Evolutionary conservation across 2,329 filamentous ascomycete species (phyloP).

Genomic region (Diaporthe sp.): DNA sequence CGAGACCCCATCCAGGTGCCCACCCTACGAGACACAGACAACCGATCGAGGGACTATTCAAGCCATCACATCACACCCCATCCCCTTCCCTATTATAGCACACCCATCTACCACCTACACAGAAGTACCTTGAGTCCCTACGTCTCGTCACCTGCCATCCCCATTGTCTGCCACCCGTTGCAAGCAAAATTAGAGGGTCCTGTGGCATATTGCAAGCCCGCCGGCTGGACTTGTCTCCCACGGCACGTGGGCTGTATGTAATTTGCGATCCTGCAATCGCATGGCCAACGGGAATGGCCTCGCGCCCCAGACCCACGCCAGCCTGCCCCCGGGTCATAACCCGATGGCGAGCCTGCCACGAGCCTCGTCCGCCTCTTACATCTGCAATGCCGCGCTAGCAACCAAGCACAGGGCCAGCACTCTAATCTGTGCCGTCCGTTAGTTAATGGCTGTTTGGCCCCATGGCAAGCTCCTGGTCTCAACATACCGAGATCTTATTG

Average conservation of each 20-base stretch:
- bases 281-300: conserved; percentile 1
- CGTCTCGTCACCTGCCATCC: background rate
- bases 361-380: conserved; percentile 7
- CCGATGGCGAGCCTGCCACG: background rate
- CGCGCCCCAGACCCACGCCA: background rate
- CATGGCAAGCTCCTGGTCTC: background rate
- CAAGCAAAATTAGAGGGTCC: background rate
- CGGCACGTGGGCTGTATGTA: background rate
- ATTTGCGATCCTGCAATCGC: background rate
- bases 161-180: background rate
- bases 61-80: background rate
- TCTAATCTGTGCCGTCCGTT: conserved; percentile 16
- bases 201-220: background rate
- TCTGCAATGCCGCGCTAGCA: background rate
- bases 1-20: background rate
- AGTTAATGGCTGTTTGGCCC: background rate
- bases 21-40: background rate
- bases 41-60: background rate
- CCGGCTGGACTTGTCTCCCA: background rate
- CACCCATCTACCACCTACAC: background rate
- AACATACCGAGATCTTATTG: conserved; percentile 30
- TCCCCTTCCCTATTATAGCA: no score
- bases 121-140: background rate
- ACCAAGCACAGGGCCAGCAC: conserved; percentile 26
- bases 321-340: background rate